Percentiles rank a stretch among this genome's conserved stretches.
Evolutionary conservation across 2,329 filamentous ascomycete genomes (phyloP).

Genomic region (Penicillium paneum): DNA sequence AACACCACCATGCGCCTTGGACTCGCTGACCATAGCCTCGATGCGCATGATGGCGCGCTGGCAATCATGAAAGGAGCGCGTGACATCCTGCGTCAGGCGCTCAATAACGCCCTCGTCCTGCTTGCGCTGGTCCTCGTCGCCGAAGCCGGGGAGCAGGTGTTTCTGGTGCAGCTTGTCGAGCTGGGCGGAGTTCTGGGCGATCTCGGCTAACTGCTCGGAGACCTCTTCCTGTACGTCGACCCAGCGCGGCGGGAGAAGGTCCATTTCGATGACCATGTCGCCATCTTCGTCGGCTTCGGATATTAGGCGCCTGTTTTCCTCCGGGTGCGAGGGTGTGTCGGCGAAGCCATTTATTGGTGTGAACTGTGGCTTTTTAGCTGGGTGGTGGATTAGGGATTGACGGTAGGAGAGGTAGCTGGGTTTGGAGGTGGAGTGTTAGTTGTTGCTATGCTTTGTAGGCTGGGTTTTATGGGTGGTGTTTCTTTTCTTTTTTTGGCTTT

Average conservation of each 20-base stretch:
- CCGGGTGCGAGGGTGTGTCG: conserved; percentile 58
- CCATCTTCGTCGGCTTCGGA: conserved; percentile 74
- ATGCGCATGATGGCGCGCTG: conserved; percentile 85
- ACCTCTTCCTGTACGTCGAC: conserved; percentile 94
- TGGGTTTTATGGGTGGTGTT: not conserved
- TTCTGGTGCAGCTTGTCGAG: conserved; percentile 95
- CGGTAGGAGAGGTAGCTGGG: conserved; percentile 95
- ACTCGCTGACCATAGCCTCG: conserved; percentile 80
- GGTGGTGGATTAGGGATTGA: conserved; percentile 95
- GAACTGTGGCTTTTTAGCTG: conserved; percentile 77
- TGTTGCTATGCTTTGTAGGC: not conserved
- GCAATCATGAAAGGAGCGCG: conserved; percentile 81
- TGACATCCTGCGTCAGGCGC: conserved; percentile 83
- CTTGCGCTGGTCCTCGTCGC: conserved; percentile 86
- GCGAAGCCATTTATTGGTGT: conserved; percentile 59
- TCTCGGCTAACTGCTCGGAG: conserved; percentile 72
- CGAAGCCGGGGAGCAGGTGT: conserved; percentile 92
- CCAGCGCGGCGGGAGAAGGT: conserved; percentile 91
- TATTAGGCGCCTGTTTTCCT: conserved; percentile 79
- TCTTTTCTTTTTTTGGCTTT: not conserved
- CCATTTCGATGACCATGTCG: conserved; percentile 97
- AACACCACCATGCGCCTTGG: conserved; percentile 66
- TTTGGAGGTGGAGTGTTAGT: conserved; percentile 14
- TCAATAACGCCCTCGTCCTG: conserved; percentile 90
- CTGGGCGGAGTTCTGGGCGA: conserved; percentile 76